Evolutionary conservation across 2,329 filamentous ascomycete genomes (phyloP), one percentile per base, ranked within the genome.

Genomic region (Aspergillus costaricaensis): DNA sequence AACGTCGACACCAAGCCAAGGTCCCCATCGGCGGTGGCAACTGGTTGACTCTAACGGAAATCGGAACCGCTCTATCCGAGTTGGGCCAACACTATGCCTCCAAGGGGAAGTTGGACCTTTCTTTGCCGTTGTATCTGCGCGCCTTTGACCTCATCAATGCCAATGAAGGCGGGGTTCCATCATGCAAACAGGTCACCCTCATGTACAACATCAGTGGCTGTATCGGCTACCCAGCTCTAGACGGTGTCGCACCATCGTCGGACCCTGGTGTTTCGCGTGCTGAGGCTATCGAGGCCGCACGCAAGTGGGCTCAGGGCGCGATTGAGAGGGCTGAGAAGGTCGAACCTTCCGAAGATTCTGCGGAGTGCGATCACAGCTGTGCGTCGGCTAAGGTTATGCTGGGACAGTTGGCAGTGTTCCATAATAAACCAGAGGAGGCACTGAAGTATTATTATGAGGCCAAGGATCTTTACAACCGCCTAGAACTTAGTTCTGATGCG

Each of bases 341-440:
- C 44, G 77, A 83, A 58, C 85, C 88, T 4, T 85, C 90, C 0
- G 80, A 86, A 3, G 82, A 91, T 43, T 91, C 87, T 2, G 83
- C 88, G 53, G 91, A 96, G 71, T 97, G 94, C 71, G 92, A 96
- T 73, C 76, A 89, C 58, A 91, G 89, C 1, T 97, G 93, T 70
- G 90, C 89, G 2, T 90, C 89, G 5, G 90, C 93, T 7, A 87
- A 91, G n/a, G 90, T 91, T 75, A 96, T 96, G 72, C 84, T 96
- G 56, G 94, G 88, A 23, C 91, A 96, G 68, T 88, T 97, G 67
- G 89, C 91, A 0, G 87, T 90, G 65, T 88, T 95, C 84, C 78
- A 88, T 61, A 88, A 89, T 1, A 84, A 90, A 67, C 70, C 81
- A 1, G 79, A 80, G 4, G 83, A 90, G 65, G 92, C 94, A 1